Evolutionary conservation across 805 yeast genomes (phyloP).

Genomic region (Metschnikowia arizonensis): DNA sequence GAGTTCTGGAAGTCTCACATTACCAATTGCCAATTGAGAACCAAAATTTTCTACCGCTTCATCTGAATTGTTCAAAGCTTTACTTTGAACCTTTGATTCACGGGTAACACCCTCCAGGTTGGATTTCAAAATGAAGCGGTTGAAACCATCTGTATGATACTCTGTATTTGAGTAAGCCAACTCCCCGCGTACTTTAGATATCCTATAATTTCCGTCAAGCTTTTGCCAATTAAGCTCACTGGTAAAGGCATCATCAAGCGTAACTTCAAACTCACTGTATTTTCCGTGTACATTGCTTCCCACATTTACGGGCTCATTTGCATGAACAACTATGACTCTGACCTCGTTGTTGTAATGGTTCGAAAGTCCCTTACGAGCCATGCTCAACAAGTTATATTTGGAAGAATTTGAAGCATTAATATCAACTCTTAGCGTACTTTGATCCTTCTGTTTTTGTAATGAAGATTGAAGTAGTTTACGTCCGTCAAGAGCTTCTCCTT

Average conservation of each 20-base stretch:
- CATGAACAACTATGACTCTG: conserved; percentile 28
- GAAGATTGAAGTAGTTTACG: conserved; percentile 23
- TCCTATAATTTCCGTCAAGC: conserved; percentile 72
- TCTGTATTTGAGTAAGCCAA: conserved; percentile 30
- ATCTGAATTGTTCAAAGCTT: not conserved
- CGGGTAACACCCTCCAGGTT: not conserved
- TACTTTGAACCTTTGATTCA: not conserved
- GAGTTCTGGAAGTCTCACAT: conserved; percentile 76
- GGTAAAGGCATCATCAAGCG: conserved; percentile 62
- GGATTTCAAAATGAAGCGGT: conserved; percentile 12
- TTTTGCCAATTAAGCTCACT: conserved; percentile 75
- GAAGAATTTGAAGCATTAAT: conserved; percentile 20
- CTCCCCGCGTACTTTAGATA: conserved; percentile 79
- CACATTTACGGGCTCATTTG: conserved; percentile 43
- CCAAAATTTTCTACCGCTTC: conserved; percentile 5
- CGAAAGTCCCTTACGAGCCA: conserved; percentile 29
- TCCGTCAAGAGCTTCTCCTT: conserved; percentile 26
- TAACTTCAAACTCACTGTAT: conserved; percentile 49
- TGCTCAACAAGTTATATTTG: conserved; percentile 28
- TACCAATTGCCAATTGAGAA: conserved; percentile 68
- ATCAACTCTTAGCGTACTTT: conserved; percentile 20
- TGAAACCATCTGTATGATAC: conserved; percentile 11
- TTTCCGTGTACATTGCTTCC: conserved; percentile 45
- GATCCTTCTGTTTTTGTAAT: conserved; percentile 31
- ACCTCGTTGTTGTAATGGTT: conserved; percentile 21